Conservation (phyloP, 306 rosid genomes). For the Carpinus viminea region DNA sequence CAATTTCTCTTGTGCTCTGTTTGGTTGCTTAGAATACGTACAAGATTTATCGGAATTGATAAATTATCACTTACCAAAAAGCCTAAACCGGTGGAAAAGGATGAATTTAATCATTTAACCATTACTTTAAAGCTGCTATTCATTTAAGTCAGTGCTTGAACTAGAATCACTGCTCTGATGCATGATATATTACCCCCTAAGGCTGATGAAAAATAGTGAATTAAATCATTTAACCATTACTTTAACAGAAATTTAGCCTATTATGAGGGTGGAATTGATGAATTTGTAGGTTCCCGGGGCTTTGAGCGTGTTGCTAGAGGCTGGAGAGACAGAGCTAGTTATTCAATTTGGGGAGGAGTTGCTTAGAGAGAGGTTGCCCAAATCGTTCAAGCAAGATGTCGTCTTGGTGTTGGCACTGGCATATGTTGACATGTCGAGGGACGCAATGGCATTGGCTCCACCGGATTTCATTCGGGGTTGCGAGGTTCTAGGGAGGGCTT, state of each 20-base stretch:
- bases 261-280: neutral
- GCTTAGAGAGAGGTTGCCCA: constrained; percentile 84
- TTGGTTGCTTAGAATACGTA: neutral
- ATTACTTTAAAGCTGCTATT: too few species aligned
- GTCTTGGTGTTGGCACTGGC: constrained; percentile 90
- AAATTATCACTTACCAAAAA: too few species aligned
- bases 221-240: neutral
- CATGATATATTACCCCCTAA: too few species aligned
- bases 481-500: constrained; percentile 90
- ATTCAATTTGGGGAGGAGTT: constrained; percentile 75
- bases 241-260: neutral
- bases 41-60: neutral
- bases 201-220: too few species aligned
- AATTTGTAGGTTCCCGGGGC: constrained; percentile 93
- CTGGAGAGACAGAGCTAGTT: constrained; percentile 77
- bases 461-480: constrained; percentile 79
- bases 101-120: too few species aligned
- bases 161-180: too few species aligned
- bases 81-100: too few species aligned
- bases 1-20: neutral
- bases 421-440: constrained; percentile 85
- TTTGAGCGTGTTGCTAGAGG: constrained; percentile 82
- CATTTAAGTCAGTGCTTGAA: too few species aligned
- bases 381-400: constrained; percentile 90
- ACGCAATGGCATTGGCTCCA: constrained; percentile 79